Evolutionary conservation across 1,284 basidiomycete genomes (phyloP), one percentile per base, ranked within the genome.

Genomic region (Moniliella sp.): DNA sequence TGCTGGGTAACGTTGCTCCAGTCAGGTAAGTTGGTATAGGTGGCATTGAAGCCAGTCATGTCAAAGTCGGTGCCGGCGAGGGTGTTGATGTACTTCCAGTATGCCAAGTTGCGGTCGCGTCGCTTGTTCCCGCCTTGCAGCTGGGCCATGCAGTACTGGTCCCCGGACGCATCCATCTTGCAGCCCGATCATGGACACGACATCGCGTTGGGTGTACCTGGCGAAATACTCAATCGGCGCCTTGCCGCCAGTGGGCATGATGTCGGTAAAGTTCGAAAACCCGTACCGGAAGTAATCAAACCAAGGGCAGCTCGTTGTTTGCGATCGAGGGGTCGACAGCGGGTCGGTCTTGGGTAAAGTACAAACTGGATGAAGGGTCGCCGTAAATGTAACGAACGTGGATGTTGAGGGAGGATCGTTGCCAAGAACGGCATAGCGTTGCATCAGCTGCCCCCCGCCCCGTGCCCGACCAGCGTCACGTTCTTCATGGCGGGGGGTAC

Each of bases 251-350:
- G 4, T 16, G 12, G 16, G 12, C 4, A 25, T 2, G 49, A 55
- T 4, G 46, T 29, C 44, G 12, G 42, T 43, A 29, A 51, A 51
- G 36, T 50, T 46, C 15, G 27, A 27, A 25, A 56, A 59, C 1
- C 56, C 56, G 27, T 59, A 59, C 7, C 56, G 34, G 51, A 51
- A 59, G 4, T 45, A 46, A 40, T 59, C 48, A 42, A 44, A 59
- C 10, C 39, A 28, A 0, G 42, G 35, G 31, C 56, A 59, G 10
- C 2, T 30, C 8, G 21, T 36, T 48, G 17, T 5, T 31, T 0
- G 51, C 49, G n/a, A 52, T 37, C 12, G 4, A 26, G 4, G 42
- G n/a, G 26, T 48, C 30, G 1, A 34, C 41, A 2, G 45, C 42
- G 0, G 54, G 54, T 9, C 56, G 44, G 33, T 59, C 40, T 1